These are phyloP conservation scores for Aspergillus panamensis DNA, from an alignment of 495 filamentous ascomycete species.

Conservation along the genomic window DNA sequence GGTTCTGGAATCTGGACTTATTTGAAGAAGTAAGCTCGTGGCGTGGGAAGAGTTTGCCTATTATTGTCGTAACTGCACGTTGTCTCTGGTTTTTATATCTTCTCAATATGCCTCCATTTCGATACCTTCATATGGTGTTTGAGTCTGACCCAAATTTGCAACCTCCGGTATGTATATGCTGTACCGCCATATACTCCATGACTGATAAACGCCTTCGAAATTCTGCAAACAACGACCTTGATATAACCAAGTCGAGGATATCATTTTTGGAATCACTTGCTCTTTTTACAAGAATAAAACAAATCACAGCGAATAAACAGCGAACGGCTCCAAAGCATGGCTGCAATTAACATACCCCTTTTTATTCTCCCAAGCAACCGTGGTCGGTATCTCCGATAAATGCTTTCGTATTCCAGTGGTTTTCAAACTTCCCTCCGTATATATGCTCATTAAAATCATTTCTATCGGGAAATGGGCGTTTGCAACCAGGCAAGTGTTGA, in stretches of 20 bases:
- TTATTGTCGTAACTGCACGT: too few relatives aligned
- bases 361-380: constrained; percentile 11
- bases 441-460: constrained; percentile 22
- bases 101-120: too few relatives aligned
- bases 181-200: neutral
- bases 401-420: constrained; percentile 17
- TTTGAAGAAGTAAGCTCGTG: too few relatives aligned
- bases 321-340: constrained; percentile 12
- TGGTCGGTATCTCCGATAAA: constrained; percentile 19
- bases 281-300: constrained; percentile 2
- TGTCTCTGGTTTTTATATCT: too few relatives aligned
- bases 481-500: constrained; percentile 6
- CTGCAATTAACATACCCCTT: constrained; percentile 22
- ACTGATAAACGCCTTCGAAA: neutral
- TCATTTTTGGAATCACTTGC: neutral
- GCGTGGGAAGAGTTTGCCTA: too few relatives aligned
- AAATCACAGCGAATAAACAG: constrained; percentile 1
- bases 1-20: too few relatives aligned
- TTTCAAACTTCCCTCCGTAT: constrained; percentile 13
- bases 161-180: neutral
- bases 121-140: too few relatives aligned
- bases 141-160: too few relatives aligned
- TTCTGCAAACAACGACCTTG: neutral
- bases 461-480: constrained; percentile 18
- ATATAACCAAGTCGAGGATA: constrained; percentile 1